These are phyloP conservation scores for Malassezia brasiliensis DNA, from an alignment of 1,284 basidiomycete genomes.

Conservation along the genomic window DNA sequence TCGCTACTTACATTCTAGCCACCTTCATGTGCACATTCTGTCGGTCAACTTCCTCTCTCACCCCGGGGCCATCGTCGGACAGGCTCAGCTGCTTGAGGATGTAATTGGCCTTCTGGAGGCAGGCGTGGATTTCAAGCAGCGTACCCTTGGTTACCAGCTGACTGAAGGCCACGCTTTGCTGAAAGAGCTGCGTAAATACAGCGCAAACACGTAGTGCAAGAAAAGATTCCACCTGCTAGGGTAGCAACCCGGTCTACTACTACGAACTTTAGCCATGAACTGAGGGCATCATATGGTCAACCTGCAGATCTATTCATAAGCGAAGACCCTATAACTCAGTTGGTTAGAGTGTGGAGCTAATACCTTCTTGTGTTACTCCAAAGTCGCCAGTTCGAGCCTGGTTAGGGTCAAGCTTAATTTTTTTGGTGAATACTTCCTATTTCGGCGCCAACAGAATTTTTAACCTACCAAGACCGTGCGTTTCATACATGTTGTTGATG, in stretches of 20 bases:
- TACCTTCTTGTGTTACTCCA: conserved; percentile 17
- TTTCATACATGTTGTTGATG: too few species aligned
- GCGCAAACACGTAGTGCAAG: neutral
- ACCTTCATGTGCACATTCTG: conserved; percentile 89
- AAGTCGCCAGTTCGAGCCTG: conserved; percentile 24
- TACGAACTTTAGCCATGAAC: too few species aligned
- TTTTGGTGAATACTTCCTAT: neutral
- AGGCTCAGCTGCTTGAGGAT: conserved; percentile 86
- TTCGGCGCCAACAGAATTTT: too few species aligned
- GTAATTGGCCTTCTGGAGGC: conserved; percentile 61
- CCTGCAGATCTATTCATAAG: too few species aligned
- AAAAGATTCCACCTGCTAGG: too few species aligned
- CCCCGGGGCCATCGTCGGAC: conserved; percentile 59
- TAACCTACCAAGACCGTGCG: too few species aligned
- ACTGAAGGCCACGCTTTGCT: conserved; percentile 65
- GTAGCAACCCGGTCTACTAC: too few species aligned
- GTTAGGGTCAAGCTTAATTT: conserved; percentile 14
- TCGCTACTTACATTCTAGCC: conserved; percentile 53
- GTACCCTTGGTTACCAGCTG: conserved; percentile 72
- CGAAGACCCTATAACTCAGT: conserved; percentile 21
- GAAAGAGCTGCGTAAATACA: neutral
- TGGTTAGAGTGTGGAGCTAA: conserved; percentile 24
- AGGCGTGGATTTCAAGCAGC: conserved; percentile 56
- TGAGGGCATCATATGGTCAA: too few species aligned
- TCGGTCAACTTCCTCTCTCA: conserved; percentile 49